A percentile compares a stretch with the other conserved stretches of the same genome.
Conservation (phyloP, 2,329 filamentous ascomycete genomes). For the Metarhizium brunneum region DNA sequence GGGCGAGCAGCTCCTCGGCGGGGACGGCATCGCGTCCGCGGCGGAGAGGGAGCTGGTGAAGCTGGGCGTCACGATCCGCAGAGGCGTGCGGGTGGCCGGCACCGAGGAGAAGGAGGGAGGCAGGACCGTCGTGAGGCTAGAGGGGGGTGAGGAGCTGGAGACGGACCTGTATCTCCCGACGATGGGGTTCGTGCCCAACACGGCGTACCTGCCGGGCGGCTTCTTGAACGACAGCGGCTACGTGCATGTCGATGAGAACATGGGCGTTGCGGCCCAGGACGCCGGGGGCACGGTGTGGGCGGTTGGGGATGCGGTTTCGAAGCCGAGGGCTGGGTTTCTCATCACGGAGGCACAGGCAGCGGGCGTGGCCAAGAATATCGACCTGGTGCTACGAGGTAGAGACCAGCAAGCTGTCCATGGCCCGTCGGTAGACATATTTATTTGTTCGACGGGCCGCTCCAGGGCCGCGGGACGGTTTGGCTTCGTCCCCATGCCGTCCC, state of each 20-base stretch:
- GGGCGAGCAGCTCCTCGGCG: constrained; percentile 30
- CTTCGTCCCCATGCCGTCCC: constrained; percentile 37
- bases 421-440: constrained; percentile 38
- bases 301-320: constrained; percentile 42
- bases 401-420: constrained; percentile 33
- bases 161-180: constrained; percentile 51
- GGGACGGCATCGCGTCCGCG: constrained; percentile 32
- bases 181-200: constrained; percentile 45
- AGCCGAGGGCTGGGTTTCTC: constrained; percentile 47
- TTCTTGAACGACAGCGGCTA: constrained; percentile 35
- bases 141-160: constrained; percentile 33
- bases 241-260: constrained; percentile 40
- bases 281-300: constrained; percentile 38
- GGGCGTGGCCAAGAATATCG: constrained; percentile 44
- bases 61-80: constrained; percentile 40
- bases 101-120: constrained; percentile 20
- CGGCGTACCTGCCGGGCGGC: constrained; percentile 37
- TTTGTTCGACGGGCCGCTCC: constrained; percentile 38
- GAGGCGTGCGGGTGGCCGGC: constrained; percentile 29
- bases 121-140: constrained; percentile 38
- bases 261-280: constrained; percentile 32
- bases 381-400: constrained; percentile 36
- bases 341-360: constrained; percentile 48
- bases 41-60: constrained; percentile 40
- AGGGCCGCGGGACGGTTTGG: constrained; percentile 41